These are phyloP conservation scores for Astragalus glycyphyllos DNA, from an alignment of 306 rosid species.

Conservation along the genomic window DNA sequence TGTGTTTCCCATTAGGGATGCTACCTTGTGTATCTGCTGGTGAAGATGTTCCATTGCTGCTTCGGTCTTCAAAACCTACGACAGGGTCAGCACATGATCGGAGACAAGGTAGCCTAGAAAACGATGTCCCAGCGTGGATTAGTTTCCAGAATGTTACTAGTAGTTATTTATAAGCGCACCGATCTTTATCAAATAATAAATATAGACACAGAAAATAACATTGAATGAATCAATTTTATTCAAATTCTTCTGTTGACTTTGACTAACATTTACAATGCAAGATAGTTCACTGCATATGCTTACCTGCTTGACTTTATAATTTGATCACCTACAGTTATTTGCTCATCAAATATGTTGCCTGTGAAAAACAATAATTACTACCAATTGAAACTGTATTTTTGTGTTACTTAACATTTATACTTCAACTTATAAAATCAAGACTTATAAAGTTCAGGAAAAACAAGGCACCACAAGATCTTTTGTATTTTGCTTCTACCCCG, in stretches of 20 bases:
- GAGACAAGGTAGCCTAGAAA: conserved; percentile 52
- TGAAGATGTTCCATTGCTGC: conserved; percentile 52
- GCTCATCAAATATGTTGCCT: conserved; percentile 50
- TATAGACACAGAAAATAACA: background rate
- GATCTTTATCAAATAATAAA: background rate
- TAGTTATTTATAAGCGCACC: background rate
- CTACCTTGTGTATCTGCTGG: conserved; percentile 39
- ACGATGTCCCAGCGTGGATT: conserved; percentile 17
- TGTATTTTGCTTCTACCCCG: background rate
- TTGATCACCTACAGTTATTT: conserved; percentile 47
- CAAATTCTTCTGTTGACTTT: background rate
- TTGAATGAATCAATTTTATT: background rate
- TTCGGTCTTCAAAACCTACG: conserved; percentile 49
- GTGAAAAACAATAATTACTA: conserved; percentile 38
- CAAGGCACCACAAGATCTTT: background rate
- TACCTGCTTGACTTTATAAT: conserved; percentile 55
- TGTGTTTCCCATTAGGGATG: conserved; percentile 49
- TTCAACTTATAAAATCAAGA: conserved; percentile 20
- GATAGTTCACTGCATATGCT: conserved; percentile 5
- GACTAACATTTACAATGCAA: background rate
- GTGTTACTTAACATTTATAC: background rate
- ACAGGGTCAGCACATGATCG: conserved; percentile 43
- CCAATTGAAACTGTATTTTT: conserved; percentile 33
- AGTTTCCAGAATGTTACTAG: conserved; percentile 14
- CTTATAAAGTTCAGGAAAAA: conserved; percentile 13